These are phyloP conservation scores for Nakazawaea holstii DNA, from an alignment of 805 yeast genomes.

Conservation along the genomic window DNA sequence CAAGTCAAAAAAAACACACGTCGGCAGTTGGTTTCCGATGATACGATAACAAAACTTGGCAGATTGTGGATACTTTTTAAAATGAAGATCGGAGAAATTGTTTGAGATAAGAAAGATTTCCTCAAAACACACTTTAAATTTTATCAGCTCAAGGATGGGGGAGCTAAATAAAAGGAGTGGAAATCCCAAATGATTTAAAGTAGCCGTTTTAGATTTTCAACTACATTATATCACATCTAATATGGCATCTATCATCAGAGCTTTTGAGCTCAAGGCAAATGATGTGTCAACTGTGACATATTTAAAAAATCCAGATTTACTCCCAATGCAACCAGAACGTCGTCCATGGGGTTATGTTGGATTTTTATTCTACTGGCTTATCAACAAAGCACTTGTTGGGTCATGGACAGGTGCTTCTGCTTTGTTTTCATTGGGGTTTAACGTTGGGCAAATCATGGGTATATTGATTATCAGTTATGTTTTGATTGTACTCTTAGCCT, in stretches of 20 bases:
- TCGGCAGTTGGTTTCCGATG: too few relatives aligned
- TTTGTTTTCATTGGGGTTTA: constrained; percentile 37
- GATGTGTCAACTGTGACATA: neutral
- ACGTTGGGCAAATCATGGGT: constrained; percentile 39
- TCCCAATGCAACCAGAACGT: constrained; percentile 23
- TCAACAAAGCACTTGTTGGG: constrained; percentile 29
- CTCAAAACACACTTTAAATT: too few relatives aligned
- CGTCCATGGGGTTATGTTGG: constrained; percentile 27
- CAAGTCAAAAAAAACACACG: too few relatives aligned
- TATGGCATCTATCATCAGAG: neutral
- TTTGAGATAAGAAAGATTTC: too few relatives aligned
- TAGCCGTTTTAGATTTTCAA: too few relatives aligned
- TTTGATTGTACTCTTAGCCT: constrained; percentile 36
- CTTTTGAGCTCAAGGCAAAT: neutral
- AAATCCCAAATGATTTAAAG: neutral
- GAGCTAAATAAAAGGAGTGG: neutral
- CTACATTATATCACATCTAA: neutral
- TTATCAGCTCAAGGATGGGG: too few relatives aligned
- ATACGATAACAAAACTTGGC: too few relatives aligned
- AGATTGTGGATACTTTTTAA: too few relatives aligned
- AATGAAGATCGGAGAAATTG: too few relatives aligned
- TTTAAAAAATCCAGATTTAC: constrained; percentile 28
- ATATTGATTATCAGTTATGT: constrained; percentile 39
- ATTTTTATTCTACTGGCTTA: constrained; percentile 29
- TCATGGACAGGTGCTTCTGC: constrained; percentile 31